Evolutionary conservation across 1,284 basidiomycete genomes (phyloP).

Genomic region (Sparassis latifolia): DNA sequence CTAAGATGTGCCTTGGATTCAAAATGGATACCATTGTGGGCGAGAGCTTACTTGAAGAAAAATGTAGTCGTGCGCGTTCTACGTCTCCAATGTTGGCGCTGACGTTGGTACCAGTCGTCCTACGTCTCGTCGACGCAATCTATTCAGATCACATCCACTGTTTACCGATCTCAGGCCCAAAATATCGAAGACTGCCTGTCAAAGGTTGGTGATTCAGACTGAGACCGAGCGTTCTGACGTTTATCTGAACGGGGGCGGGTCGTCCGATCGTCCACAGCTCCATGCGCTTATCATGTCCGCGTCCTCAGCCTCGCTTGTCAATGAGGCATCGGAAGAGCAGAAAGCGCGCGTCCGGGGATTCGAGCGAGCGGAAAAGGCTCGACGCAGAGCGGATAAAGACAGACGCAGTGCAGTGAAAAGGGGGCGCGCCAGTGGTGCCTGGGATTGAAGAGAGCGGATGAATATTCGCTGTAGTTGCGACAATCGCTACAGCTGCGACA

Average conservation of each 20-base stretch:
- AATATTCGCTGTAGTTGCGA: neutral
- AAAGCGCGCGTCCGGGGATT: constrained; percentile 45
- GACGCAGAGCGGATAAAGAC: constrained; percentile 45
- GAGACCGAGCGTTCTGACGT: no score
- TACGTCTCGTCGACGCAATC: constrained; percentile 61
- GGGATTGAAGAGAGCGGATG: constrained; percentile 12
- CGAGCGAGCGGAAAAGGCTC: constrained; percentile 37
- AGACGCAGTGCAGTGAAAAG: constrained; percentile 40
- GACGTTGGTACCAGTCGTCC: constrained; percentile 37
- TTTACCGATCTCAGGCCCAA: constrained; percentile 66
- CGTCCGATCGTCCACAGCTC: constrained; percentile 34
- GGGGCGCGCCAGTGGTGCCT: constrained; percentile 20
- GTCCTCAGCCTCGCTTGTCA: constrained; percentile 40
- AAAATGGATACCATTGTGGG: constrained; percentile 68
- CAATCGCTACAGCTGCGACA: neutral
- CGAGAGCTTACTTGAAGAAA: constrained; percentile 38
- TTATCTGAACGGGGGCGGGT: no score
- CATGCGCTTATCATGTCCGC: constrained; percentile 45
- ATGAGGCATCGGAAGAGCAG: constrained; percentile 50
- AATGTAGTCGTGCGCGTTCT: constrained; percentile 32
- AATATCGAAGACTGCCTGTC: constrained; percentile 65
- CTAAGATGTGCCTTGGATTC: constrained; percentile 49
- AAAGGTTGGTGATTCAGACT: constrained; percentile 41
- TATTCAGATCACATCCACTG: constrained; percentile 59
- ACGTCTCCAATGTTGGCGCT: neutral